Percentiles rank a stretch among this genome's conserved stretches.
These are phyloP conservation scores for Candida sphagnicola DNA, from an alignment of 805 yeast species.

Conservation along the genomic window DNA sequence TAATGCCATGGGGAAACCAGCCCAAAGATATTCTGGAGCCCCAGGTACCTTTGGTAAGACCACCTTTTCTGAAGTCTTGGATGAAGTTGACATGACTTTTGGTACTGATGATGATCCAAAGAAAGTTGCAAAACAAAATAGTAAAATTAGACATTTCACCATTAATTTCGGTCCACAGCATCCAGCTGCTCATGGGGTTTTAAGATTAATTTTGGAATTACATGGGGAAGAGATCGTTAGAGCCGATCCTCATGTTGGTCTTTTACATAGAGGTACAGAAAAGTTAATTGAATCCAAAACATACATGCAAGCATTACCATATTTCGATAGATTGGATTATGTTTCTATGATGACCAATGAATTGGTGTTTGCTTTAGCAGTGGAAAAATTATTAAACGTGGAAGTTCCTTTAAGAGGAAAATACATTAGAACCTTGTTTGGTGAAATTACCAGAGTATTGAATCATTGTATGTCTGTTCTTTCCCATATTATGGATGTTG, in stretches of 20 bases:
- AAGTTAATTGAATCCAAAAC: conserved; percentile 84
- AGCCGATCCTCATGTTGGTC: conserved; percentile 85
- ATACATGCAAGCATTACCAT: conserved; percentile 83
- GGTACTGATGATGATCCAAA: conserved; percentile 41
- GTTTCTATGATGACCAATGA: conserved; percentile 90
- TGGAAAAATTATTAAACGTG: conserved; percentile 76
- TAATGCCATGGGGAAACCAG: conserved; percentile 36
- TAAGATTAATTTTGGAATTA: conserved; percentile 78
- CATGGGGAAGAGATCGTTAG: conserved; percentile 87
- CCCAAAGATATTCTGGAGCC: conserved; percentile 30
- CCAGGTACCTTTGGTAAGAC: conserved; percentile 36
- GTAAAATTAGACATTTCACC: conserved; percentile 79
- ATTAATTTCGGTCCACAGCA: conserved; percentile 92
- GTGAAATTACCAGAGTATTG: conserved; percentile 78
- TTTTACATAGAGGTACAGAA: conserved; percentile 86
- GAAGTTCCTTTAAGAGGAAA: conserved; percentile 84
- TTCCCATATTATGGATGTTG: conserved; percentile 92
- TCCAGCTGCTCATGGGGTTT: conserved; percentile 93
- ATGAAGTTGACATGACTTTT: conserved; percentile 44
- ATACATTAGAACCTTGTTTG: conserved; percentile 80
- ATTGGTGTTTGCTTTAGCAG: conserved; percentile 77
- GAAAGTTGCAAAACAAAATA: conserved; percentile 39
- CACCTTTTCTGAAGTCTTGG: conserved; percentile 41
- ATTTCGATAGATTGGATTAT: conserved; percentile 83
- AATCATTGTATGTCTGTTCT: conserved; percentile 85